Conservation (phyloP, 805 yeast species). For the Lipomyces orientalis region DNA sequence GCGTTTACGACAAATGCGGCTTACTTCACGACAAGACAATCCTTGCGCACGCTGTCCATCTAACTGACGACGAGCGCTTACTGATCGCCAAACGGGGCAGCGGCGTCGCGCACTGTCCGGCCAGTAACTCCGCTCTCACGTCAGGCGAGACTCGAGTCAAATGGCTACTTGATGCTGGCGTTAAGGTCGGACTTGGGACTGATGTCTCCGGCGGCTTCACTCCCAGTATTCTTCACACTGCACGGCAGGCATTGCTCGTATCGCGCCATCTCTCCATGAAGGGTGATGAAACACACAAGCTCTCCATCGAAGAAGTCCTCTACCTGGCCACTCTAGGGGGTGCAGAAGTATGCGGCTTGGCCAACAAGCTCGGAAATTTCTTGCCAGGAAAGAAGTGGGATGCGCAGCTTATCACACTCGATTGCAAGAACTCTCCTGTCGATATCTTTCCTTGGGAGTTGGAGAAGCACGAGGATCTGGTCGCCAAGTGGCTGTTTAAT, state of each 20-base stretch:
- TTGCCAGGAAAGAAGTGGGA: conserved; percentile 82
- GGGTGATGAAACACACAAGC: conserved; percentile 53
- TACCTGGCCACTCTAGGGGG: conserved; percentile 90
- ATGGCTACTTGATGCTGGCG: conserved; percentile 64
- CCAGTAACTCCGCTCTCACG: conserved; percentile 83
- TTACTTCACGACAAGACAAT: conserved; percentile 71
- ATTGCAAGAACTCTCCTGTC: conserved; percentile 57
- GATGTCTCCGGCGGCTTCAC: conserved; percentile 81
- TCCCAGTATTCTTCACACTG: conserved; percentile 65
- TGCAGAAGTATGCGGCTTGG: conserved; percentile 72
- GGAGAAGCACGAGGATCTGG: conserved; percentile 57
- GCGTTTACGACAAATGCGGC: conserved; percentile 71
- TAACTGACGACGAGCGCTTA: conserved; percentile 66
- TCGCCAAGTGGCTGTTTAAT: conserved; percentile 88
- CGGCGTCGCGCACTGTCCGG: conserved; percentile 92
- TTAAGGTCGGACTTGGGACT: conserved; percentile 82
- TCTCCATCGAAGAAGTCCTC: conserved; percentile 72
- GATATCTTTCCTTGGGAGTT: conserved; percentile 72
- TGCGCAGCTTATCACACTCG: conserved; percentile 74
- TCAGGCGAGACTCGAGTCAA: conserved; percentile 89
- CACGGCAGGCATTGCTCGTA: conserved; percentile 72
- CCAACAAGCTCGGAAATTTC: conserved; percentile 68
- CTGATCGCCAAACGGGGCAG: conserved; percentile 60
- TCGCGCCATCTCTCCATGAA: conserved; percentile 74
- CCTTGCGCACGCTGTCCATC: conserved; percentile 87